Base-by-base conservation (phyloP, 371 early-diverging fungal species). In the Rhizomucor miehei region DNA sequence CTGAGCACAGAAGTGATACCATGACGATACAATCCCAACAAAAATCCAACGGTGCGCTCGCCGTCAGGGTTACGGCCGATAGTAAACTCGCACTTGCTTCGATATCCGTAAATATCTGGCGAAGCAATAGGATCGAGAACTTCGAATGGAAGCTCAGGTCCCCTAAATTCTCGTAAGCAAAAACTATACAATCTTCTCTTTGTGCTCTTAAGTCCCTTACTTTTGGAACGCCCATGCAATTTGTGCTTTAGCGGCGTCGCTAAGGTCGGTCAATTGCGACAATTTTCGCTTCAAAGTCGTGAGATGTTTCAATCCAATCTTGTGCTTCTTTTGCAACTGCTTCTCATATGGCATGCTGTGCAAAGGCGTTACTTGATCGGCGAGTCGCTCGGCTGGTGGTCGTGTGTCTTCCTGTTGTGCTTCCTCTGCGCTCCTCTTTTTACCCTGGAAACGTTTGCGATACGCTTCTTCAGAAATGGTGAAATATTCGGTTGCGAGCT, bases 61-160 rank as follows among this genome's bases (percentile, higher is more conserved):
- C 83, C 85, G 0, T 86, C 73, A 10, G 69, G 45, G 56, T 88
- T 71, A 37, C 54, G 54, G 12, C 94, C 94, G 48, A 91, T 78
- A 0, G 89, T 79, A 54, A 91, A 92, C 57, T 94, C 92, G 65
- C 89, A 89, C 65, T 92, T 92, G 55, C 77, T 90, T 23, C 92
- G 79, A 65, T 92, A 93, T 2, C 83, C 84, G 34, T 77, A 62
- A 2, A 60, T 23, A 6, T 70, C 59, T 14, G 94, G 94, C 12
- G 92, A 91, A 2, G 80, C 73, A 29, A 89, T 73, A 1, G 73
- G 67, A 12, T 74, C 73, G 19, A 65, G 47, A 0, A 85, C 47
- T 29, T 75, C 72, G 53, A 80, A 47, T 10, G 55, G 55, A 3
- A 52, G n/a, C 20, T 20, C 25, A 13, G 34, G 37, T 13, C 16